Conservation (phyloP, 2,329 filamentous ascomycete genomes). For the Tolypocladium pustulatum region DNA sequence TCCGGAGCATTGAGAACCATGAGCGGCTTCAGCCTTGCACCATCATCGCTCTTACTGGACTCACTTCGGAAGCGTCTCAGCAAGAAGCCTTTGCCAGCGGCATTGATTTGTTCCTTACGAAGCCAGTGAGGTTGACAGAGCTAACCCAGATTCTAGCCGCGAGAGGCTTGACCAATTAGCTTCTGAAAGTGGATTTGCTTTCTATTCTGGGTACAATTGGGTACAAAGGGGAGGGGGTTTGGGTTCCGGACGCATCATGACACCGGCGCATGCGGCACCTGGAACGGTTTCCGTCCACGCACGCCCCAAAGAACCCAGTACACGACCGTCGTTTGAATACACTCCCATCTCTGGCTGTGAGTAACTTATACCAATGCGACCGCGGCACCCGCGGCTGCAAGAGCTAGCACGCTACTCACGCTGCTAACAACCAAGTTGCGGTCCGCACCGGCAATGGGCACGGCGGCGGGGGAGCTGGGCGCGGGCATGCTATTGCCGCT, state of each 20-base stretch:
- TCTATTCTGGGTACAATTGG: too few relatives aligned
- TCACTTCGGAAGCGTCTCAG: background rate
- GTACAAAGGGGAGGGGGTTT: background rate
- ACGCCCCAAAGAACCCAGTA: background rate
- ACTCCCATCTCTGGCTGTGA: background rate
- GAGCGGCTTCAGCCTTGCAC: background rate
- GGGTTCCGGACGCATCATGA: background rate
- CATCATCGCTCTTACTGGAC: background rate
- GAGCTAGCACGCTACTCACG: background rate
- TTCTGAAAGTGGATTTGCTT: too few relatives aligned
- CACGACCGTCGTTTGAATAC: background rate
- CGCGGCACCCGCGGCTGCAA: background rate
- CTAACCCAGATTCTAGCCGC: background rate
- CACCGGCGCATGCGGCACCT: background rate
- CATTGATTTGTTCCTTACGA: background rate
- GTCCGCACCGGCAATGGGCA: background rate
- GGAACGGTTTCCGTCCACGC: background rate
- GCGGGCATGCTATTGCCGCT: background rate
- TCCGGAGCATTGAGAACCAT: background rate
- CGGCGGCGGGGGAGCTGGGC: too few relatives aligned
- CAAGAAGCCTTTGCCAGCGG: background rate
- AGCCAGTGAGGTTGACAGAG: background rate
- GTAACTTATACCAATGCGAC: background rate
- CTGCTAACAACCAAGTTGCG: background rate
- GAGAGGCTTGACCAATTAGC: background rate